These are phyloP conservation scores for Excoecaria cochinchinensis DNA, from an alignment of 345 rosid genomes.

Conservation along the genomic window DNA sequence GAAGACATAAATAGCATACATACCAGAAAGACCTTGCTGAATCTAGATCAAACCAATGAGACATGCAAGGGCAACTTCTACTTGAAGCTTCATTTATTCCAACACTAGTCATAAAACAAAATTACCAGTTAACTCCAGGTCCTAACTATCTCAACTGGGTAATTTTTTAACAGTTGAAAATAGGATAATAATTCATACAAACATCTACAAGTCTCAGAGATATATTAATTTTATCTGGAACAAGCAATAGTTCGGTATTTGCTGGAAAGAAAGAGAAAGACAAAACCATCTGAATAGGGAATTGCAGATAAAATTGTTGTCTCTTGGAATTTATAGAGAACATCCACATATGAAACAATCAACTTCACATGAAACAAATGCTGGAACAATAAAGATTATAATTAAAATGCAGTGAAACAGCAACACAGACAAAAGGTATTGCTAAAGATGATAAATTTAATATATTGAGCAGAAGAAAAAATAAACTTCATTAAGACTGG, in stretches of 20 bases:
- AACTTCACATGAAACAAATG: not conserved
- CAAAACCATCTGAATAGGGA: not conserved
- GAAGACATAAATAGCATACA: constrained; percentile 30
- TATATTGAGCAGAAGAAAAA: not conserved
- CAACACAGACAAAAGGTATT: not conserved
- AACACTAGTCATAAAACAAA: constrained; percentile 28
- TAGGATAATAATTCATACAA: not conserved
- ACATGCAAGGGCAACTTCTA: constrained; percentile 41
- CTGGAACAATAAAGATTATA: not conserved
- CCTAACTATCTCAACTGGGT: constrained; percentile 2
- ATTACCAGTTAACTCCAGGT: constrained; percentile 17
- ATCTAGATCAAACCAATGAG: constrained; percentile 48
- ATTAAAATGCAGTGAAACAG: not conserved
- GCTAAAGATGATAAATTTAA: not conserved
- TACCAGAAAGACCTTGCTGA: constrained; percentile 67
- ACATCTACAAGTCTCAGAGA: not conserved
- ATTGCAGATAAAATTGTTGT: not conserved
- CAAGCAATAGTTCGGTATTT: not conserved
- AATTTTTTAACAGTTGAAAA: constrained; percentile 8
- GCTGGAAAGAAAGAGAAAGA: not conserved
- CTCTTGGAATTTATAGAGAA: not conserved
- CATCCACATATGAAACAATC: too few species aligned
- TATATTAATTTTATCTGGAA: not conserved
- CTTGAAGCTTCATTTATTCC: constrained; percentile 56
- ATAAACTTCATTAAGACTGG: constrained; percentile 29